A percentile compares a stretch with the other conserved stretches of the same genome.
Evolutionary conservation across 306 rosid genomes (phyloP).

Genomic region (Cicer cuneatum): DNA sequence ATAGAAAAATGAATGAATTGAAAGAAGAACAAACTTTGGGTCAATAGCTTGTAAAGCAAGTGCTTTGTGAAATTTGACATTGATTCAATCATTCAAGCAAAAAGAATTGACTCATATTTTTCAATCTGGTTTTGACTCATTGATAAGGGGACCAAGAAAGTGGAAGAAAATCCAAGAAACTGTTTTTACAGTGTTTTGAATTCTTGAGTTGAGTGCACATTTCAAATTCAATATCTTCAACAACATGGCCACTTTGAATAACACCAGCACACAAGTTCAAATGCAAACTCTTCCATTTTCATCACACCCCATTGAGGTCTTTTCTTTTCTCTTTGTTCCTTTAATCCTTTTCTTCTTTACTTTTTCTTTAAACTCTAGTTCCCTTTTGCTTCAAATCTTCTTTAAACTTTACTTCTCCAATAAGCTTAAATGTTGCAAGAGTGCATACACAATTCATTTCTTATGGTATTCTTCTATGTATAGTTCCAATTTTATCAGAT

Average conservation of each 20-base stretch:
- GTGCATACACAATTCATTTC: slow-evolving; percentile 28
- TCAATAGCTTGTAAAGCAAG: slow-evolving; percentile 39
- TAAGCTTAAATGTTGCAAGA: slow-evolving; percentile 42
- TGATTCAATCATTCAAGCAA: slow-evolving; percentile 23
- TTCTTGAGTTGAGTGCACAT: not conserved
- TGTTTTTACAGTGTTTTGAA: not conserved
- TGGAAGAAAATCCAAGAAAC: slow-evolving; percentile 32
- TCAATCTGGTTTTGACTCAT: slow-evolving; percentile 29
- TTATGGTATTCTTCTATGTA: not conserved
- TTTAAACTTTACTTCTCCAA: slow-evolving; percentile 20
- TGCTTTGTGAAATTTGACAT: slow-evolving; percentile 16
- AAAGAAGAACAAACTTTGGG: slow-evolving; percentile 26
- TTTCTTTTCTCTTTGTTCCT: slow-evolving; percentile 27
- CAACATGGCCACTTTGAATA: slow-evolving; percentile 38
- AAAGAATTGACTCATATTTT: slow-evolving; percentile 27
- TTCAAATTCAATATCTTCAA: slow-evolving; percentile 5
- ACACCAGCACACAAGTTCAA: slow-evolving; percentile 43
- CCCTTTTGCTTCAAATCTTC: slow-evolving; percentile 41
- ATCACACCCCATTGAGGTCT: slow-evolving; percentile 50
- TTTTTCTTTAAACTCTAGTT: slow-evolving; percentile 34
- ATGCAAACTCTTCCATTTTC: slow-evolving; percentile 43
- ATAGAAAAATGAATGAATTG: not conserved
- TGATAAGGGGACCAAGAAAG: slow-evolving; percentile 50
- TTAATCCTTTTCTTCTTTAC: slow-evolving; percentile 32
- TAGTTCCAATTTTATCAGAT: too few species aligned